Base-by-base conservation (phyloP, 2,329 filamentous ascomycete species). In the Curvularia verruculosa region DNA sequence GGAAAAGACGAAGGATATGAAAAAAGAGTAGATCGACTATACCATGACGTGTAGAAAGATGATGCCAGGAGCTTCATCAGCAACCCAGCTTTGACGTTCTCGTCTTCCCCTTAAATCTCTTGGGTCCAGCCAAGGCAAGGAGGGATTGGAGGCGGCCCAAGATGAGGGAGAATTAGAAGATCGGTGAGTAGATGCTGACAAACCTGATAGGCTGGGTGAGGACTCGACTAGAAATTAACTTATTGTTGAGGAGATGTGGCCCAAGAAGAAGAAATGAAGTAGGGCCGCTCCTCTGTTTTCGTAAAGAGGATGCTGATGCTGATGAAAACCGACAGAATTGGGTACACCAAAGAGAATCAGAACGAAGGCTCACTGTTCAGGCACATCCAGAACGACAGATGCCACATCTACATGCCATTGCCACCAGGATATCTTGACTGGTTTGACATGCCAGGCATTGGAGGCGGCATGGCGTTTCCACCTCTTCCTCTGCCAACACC, bases 361-460 rank as follows among this genome's bases (percentile, higher is more conserved):
- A 36, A n/a, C 34, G 18, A 36, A 8, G 5, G 10, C 15, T 13
- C 18, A 3, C 31, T 36, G 36, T 36, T 28, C 15, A 19, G 49
- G 36, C 21, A 5, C 31, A 28, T n/a, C 18, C 31, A 36, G 15
- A 31, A 36, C 4, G 31, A 37, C 12, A 37, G 19, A 37, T 50
- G 52, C 53, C 47, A 52, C 39, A 40, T 58, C 59, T 74, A 75
- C 59, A 75, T 69, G 43, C 66, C 72, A 54, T 55, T 71, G 29
- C 68, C 69, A 18, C 68, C 72, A 0, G 72, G 73, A 40, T 76
- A 76, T 58, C 72, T 59, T 55, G 72, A 73, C 47, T 71, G 66
- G 31, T 68, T 69, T 37, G 68, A 66, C 19, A 74, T 50, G 4
- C 69, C 70, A 23, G 66, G 64, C 58, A 68, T 69, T 0, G 67